Evolutionary conservation across 352 stramenopile species (phyloP).

Genomic region (Aphanomyces cochlioides): DNA sequence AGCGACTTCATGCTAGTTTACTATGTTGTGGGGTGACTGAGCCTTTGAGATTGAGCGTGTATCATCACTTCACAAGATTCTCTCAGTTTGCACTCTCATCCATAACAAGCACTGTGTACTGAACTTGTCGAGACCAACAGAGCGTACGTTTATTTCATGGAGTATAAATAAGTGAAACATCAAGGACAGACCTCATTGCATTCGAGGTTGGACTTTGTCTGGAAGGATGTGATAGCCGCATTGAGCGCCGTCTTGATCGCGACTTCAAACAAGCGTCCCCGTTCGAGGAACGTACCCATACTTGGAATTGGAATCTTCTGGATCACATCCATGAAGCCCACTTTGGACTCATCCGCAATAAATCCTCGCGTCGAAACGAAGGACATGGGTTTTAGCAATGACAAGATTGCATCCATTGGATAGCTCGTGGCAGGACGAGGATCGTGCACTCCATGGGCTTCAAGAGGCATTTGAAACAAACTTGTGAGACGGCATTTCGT

Average conservation of each 20-base stretch:
- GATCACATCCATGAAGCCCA: background rate
- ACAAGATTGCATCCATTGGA: background rate
- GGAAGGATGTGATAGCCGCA: background rate
- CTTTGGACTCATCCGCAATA: background rate
- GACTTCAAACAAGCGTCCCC: background rate
- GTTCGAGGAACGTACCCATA: constrained; percentile 10
- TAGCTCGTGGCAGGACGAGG: background rate
- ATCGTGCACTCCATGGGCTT: background rate
- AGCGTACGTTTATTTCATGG: too few species aligned
- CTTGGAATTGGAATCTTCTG: background rate
- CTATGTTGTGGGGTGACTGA: background rate
- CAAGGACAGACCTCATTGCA: background rate
- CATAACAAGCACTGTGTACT: background rate
- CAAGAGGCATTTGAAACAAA: constrained; percentile 5
- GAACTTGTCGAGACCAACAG: too few species aligned
- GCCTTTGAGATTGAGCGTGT: background rate
- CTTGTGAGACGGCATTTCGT: background rate
- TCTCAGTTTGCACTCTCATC: background rate
- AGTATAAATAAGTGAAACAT: background rate
- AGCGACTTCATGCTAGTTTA: too few species aligned
- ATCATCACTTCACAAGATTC: background rate
- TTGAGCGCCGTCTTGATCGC: constrained; percentile 16
- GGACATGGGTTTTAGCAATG: background rate
- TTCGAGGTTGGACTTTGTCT: background rate
- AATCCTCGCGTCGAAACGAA: background rate